Evolutionary conservation across 345 rosid species (phyloP).

Genomic region (Populus nigra): DNA sequence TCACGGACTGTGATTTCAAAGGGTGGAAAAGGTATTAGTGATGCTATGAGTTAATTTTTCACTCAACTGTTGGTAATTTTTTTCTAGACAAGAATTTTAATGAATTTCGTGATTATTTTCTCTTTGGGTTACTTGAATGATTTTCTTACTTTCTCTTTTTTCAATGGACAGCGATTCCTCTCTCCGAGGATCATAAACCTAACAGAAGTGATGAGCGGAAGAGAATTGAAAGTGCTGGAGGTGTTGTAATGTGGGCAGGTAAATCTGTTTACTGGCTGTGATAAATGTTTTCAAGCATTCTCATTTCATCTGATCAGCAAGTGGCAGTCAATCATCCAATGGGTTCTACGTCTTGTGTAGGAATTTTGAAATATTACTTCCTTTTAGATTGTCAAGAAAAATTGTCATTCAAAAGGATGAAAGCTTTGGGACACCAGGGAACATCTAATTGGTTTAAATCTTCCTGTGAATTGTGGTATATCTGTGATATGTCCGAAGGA

Average conservation of each 20-base stretch:
- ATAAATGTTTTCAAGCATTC: conserved; percentile 8
- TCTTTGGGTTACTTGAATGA: background rate
- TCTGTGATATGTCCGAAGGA: background rate
- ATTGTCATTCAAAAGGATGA: background rate
- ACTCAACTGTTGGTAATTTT: background rate
- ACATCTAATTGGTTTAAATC: conserved; percentile 5
- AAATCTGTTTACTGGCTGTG: conserved; percentile 10
- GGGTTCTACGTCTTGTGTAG: background rate
- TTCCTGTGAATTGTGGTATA: background rate
- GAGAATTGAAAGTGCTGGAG: conserved; percentile 96
- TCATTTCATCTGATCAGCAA: conserved; percentile 4
- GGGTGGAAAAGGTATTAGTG: conserved; percentile 72
- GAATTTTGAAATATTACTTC: background rate
- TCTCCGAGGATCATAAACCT: conserved; percentile 99
- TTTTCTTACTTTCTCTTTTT: background rate
- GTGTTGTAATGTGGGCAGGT: conserved; percentile 99
- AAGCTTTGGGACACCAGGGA: background rate
- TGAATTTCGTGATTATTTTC: background rate
- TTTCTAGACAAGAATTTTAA: background rate
- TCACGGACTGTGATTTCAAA: conserved; percentile 89
- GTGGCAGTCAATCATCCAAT: background rate
- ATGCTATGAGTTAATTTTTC: background rate
- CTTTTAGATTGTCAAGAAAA: background rate
- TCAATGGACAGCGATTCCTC: conserved; percentile 44
- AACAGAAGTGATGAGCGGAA: conserved; percentile 96